Evolutionary conservation across 108 stramenopile species (phyloP), one percentile per base, ranked within the genome.

Genomic region (Bacterosira constricta): DNA sequence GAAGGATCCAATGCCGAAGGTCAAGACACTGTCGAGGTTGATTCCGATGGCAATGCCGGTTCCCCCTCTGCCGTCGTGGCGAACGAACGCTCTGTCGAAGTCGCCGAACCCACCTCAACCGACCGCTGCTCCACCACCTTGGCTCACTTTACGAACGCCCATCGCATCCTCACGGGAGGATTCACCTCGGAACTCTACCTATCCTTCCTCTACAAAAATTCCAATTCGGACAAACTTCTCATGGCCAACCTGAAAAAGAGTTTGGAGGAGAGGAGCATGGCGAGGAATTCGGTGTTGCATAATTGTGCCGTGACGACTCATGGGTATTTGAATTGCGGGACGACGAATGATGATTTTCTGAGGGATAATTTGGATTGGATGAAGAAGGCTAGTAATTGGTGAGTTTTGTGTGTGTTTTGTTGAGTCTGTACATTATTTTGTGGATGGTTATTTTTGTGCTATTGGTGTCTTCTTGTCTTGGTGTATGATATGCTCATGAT

Each of bases 311-410:
- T 99, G 25, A 84, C 94, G 51, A 86, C 98, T 13, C 95, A 99
- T 79, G 85, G 84, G 27, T 98, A 92, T 70, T 77, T 99, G 80
- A 82, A 98, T 69, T 88, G 94, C 27, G 98, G 99, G 10, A 99
- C 98, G 6, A 97, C 97, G 69, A 91, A 95, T 69, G 98, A 99
- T 77, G 75, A 86, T 7, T 99, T 99, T 73, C 68, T 98, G 62
- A 83, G 99, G 55, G 94, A 99, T 57, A 88, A 99, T 83, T 86
- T 99, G 64, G 98, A 99, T 49, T 99, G 98, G 98, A 91, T 99
- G 93, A 97, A 95, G 57, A 96, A 98, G 73, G 98, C 99, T 17
- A 87, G 87, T 74, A 98, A 99, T 87, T 99, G 99, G 99, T 94
- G 77, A 63, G 93, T 83, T 35, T 21, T 25, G 12, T 29, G 18